phyloP scores from a whole-genome alignment of 129 eudicot genomes.

The Artemisia annua region DNA sequence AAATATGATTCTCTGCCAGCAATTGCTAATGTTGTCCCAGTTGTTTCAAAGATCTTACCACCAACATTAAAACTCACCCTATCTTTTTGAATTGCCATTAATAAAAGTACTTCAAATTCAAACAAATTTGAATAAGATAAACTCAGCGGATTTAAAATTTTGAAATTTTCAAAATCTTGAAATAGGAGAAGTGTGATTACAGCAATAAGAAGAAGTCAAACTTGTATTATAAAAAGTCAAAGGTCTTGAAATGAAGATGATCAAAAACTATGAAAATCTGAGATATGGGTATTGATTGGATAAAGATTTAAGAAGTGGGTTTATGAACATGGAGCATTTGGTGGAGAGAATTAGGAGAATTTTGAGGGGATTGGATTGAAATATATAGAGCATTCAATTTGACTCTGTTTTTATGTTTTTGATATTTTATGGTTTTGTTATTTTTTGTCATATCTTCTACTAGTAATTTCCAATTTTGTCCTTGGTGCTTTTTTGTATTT shows the following conservation, averaged over 20 bases:
- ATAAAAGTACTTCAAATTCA: slow-evolving; percentile 17
- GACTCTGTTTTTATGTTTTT: slow-evolving; percentile 34
- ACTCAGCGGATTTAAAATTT: too few species aligned
- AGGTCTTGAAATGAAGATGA: slow-evolving; percentile 3
- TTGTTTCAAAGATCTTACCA: slow-evolving; percentile 86
- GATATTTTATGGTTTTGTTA: slow-evolving; percentile 1
- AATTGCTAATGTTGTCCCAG: slow-evolving; percentile 88
- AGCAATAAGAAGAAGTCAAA: too few species aligned
- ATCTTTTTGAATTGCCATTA: slow-evolving; percentile 78
- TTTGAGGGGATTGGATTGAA: slow-evolving; percentile 53
- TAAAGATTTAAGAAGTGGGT: slow-evolving; percentile 44
- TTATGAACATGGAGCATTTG: slow-evolving; percentile 39
- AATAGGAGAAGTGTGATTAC: too few species aligned
- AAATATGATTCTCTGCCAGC: slow-evolving; percentile 86
- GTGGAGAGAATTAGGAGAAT: slow-evolving; percentile 39
- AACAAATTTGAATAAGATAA: background rate
- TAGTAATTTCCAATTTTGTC: slow-evolving; percentile 34
- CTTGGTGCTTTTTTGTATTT: slow-evolving; percentile 30
- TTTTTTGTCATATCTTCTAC: slow-evolving; percentile 21
- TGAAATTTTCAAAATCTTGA: too few species aligned
- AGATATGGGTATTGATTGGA: slow-evolving; percentile 39
- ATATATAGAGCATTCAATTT: slow-evolving; percentile 28
- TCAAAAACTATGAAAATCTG: slow-evolving; percentile 19
- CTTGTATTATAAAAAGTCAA: slow-evolving; percentile 13
- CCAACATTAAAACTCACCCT: slow-evolving; percentile 87